phyloP scores from a whole-genome alignment of 306 rosid genomes.

The Ziziphus jujuba region DNA sequence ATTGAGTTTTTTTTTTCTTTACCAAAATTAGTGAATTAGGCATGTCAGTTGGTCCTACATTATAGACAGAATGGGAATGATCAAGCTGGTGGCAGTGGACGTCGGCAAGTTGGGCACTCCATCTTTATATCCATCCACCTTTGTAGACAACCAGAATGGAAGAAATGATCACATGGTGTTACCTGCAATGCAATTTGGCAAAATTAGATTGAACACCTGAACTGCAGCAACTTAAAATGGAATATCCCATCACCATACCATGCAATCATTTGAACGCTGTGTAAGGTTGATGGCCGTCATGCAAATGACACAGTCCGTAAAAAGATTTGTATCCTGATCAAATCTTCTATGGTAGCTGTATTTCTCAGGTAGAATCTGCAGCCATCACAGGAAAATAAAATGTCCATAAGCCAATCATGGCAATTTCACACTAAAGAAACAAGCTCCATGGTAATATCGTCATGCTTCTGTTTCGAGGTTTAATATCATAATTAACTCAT shows the following conservation, averaged over 20 bases:
- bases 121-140: conserved; percentile 99
- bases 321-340: conserved; percentile 57
- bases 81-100: conserved; percentile 87
- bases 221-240: conserved; percentile 4
- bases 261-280: conserved; percentile 78
- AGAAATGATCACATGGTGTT: conserved; percentile 97
- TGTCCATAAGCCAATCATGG: conserved; percentile 4
- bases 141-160: conserved; percentile 95
- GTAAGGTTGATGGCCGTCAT: conserved; percentile 76
- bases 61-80: conserved; percentile 38
- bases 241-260: conserved; percentile 48
- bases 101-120: conserved; percentile 99
- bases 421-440: too few species aligned
- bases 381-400: conserved; percentile 25
- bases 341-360: conserved; percentile 80
- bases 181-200: conserved; percentile 48
- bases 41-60: conserved; percentile 53
- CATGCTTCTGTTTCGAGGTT: too few species aligned
- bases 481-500: too few species aligned
- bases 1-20: conserved; percentile 16
- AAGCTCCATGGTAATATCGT: too few species aligned
- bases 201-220: conserved; percentile 21
- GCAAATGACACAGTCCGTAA: conserved; percentile 93
- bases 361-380: conserved; percentile 93
- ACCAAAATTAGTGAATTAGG: conserved; percentile 54